phyloP scores from a whole-genome alignment of 148 eudicot species.

The Fagopyrum tataricum region DNA sequence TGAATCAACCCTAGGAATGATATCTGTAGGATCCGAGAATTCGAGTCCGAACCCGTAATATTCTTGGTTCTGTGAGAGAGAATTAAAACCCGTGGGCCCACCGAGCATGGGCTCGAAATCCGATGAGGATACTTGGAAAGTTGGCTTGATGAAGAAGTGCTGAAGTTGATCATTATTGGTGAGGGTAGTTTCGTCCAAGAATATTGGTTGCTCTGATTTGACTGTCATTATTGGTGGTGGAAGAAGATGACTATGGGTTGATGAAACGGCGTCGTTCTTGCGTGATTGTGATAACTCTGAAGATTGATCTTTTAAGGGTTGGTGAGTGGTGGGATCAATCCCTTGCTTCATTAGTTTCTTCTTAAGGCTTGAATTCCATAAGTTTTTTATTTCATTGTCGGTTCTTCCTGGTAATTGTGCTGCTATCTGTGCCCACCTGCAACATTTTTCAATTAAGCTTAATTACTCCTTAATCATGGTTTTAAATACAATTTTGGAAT shows the following conservation, averaged over 20 bases:
- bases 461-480: neutral
- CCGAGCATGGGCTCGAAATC: neutral
- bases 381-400: constrained; percentile 10
- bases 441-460: neutral
- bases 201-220: neutral
- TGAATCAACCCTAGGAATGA: constrained; percentile 2
- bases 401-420: constrained; percentile 13
- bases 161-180: neutral
- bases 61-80: neutral
- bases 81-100: neutral
- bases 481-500: neutral
- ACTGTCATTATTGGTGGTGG: constrained; percentile 5
- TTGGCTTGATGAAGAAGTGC: neutral
- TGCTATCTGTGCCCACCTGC: constrained; percentile 15
- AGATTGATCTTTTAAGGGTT: neutral
- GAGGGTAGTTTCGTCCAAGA: constrained; percentile 8
- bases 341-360: constrained; percentile 17
- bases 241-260: neutral
- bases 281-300: neutral
- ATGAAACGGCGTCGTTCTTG: constrained; percentile 6
- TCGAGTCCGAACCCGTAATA: neutral
- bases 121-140: neutral
- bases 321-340: constrained; percentile 11
- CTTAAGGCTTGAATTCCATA: constrained; percentile 13
- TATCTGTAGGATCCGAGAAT: neutral